Base-by-base conservation (phyloP, 2,329 filamentous ascomycete genomes). In the Pestalotiopsis sp. region DNA sequence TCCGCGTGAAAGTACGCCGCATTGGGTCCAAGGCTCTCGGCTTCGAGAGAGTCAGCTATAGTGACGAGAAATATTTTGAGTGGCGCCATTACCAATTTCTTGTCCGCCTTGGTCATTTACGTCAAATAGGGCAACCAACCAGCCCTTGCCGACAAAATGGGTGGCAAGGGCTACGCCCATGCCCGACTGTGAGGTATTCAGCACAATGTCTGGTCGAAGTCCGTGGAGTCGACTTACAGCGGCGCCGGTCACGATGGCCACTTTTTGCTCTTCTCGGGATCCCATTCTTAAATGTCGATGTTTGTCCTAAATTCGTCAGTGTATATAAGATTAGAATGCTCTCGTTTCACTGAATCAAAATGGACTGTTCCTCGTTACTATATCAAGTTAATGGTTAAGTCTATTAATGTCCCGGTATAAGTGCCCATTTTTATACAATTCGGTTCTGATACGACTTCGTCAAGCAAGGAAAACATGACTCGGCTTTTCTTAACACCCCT, bases 1-100 rank as follows among this genome's bases (percentile, higher is more conserved):
- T 88, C 81, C 60, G 79, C 80, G 25, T 77, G 71, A 25, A 82
- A 78, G 76, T 86, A 87, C n/a, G 74, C 75, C 2, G 81, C 81
- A 2, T 76, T 77, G 6, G 60, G 62, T 62, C 71, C 69, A 31
- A 70, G 64, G 4, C 17, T 52, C 7, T 49, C 14, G 12, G 57
- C 20, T 31, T 67, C 11, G 23, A 17, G 3, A 27, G 39, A 7
- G 20, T 61, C 45, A 25, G 57, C 52, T 67, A 27, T 7, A 36
- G 23, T 17, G 14, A 17, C 57, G 20, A 17, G 5, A 36, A 59
- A 23, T 13, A 12, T 52, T 14, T 31, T 3, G 27, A 27, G 52
- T 52, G 20, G 52, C 1, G 59, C 13, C 45, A 65, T 77, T 72
- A 7, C 81, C 79, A 14, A 82, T 71, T 14, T 79, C 77, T 14